A percentile compares a stretch with the other conserved stretches of the same genome.
These are phyloP conservation scores for Nemania abortiva DNA, from an alignment of 2,329 filamentous ascomycete genomes.

Conservation along the genomic window DNA sequence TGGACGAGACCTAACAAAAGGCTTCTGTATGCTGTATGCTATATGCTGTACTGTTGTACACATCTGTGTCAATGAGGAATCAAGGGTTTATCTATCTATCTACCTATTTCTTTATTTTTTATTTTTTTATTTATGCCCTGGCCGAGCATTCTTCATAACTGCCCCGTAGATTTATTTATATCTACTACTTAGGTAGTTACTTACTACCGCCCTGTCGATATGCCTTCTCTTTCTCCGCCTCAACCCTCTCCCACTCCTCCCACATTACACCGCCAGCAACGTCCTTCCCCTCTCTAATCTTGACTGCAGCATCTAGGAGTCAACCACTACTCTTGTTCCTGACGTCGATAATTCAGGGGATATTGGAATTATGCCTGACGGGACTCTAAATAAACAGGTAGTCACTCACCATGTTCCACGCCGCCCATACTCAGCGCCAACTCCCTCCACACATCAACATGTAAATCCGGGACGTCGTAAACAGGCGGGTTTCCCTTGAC, in stretches of 20 bases:
- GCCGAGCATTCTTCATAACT: too few relatives aligned
- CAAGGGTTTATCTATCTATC: too few relatives aligned
- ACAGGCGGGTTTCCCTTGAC: slow-evolving; percentile 30
- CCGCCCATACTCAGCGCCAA: slow-evolving; percentile 37
- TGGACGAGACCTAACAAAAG: neutral
- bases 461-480: slow-evolving; percentile 37
- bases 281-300: slow-evolving; percentile 37
- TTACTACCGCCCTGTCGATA: too few relatives aligned
- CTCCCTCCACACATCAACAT: slow-evolving; percentile 38
- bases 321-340: neutral
- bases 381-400: neutral
- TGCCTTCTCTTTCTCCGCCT: slow-evolving; percentile 12
- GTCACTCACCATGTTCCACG: slow-evolving; percentile 28
- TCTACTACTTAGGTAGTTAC: too few relatives aligned
- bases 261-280: slow-evolving; percentile 26
- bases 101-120: too few relatives aligned
- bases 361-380: neutral
- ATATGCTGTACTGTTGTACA: too few relatives aligned
- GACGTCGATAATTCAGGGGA: neutral
- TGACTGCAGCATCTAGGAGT: slow-evolving; percentile 23
- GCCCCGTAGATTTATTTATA: too few relatives aligned
- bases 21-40: too few relatives aligned
- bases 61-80: neutral
- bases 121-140: too few relatives aligned
- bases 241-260: slow-evolving; percentile 39